A percentile compares a stretch with the other conserved stretches of the same genome.
These are phyloP conservation scores for Cardamine resedifolia DNA, from an alignment of 345 rosid genomes.

Conservation along the genomic window DNA sequence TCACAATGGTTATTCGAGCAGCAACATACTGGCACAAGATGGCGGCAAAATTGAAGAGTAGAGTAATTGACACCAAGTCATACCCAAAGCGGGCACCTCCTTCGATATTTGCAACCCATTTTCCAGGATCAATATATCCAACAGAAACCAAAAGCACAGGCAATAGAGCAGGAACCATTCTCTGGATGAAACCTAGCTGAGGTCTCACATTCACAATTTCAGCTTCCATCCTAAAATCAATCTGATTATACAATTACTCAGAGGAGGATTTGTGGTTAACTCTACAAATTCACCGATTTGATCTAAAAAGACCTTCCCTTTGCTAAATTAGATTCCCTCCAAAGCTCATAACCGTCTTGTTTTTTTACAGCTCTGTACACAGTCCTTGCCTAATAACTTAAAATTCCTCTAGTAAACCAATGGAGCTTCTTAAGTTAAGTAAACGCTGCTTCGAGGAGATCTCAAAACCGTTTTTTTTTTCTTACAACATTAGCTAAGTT, in stretches of 20 bases:
- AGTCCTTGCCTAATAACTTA: slow-evolving; percentile 23
- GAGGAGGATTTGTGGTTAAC: background rate
- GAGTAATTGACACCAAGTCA: slow-evolving; percentile 64
- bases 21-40: slow-evolving; percentile 87
- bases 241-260: slow-evolving; percentile 16
- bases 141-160: slow-evolving; percentile 77
- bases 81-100: slow-evolving; percentile 89
- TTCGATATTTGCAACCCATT: slow-evolving; percentile 89
- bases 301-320: slow-evolving; percentile 16
- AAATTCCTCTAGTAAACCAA: slow-evolving; percentile 25
- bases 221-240: slow-evolving; percentile 62
- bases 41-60: slow-evolving; percentile 76
- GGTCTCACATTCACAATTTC: slow-evolving; percentile 45
- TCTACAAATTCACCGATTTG: slow-evolving; percentile 31
- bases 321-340: slow-evolving; percentile 18
- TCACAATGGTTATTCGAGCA: slow-evolving; percentile 68
- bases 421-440: slow-evolving; percentile 20
- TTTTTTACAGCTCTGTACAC: slow-evolving; percentile 22
- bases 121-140: slow-evolving; percentile 93
- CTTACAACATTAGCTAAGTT: slow-evolving; percentile 20
- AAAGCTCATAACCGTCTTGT: slow-evolving; percentile 19
- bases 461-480: background rate
- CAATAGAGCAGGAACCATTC: slow-evolving; percentile 59
- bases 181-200: slow-evolving; percentile 45
- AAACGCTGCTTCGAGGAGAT: slow-evolving; percentile 9